phyloP scores from a whole-genome alignment of 2,329 filamentous ascomycete species.

The Claviceps sp. region DNA sequence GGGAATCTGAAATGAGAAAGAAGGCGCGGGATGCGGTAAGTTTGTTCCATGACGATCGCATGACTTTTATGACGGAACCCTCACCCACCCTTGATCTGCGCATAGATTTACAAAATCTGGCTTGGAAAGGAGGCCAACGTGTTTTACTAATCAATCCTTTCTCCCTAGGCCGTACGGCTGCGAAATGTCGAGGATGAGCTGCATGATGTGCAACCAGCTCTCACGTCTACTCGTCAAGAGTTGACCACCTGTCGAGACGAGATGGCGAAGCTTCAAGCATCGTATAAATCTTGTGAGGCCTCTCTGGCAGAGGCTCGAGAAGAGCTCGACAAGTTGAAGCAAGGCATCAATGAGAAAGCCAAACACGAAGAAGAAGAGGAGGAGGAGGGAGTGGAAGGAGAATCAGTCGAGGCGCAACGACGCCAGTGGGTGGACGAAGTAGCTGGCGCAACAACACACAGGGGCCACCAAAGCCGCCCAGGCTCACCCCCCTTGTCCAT shows the following conservation, averaged over 20 bases:
- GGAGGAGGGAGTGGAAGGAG: constrained; percentile 5
- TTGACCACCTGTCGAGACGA: constrained; percentile 45
- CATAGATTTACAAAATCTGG: too few relatives aligned
- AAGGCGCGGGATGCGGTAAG: constrained; percentile 78
- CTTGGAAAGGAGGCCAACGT: neutral
- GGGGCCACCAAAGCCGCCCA: constrained; percentile 33
- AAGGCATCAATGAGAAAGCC: constrained; percentile 11
- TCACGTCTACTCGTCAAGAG: constrained; percentile 53
- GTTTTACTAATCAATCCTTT: neutral
- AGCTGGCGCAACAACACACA: constrained; percentile 25
- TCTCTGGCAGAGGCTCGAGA: constrained; percentile 42
- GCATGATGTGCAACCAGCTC: constrained; percentile 51
- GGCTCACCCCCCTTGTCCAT: constrained; percentile 40
- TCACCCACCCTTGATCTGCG: too few relatives aligned
- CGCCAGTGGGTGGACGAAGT: constrained; percentile 24
- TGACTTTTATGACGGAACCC: too few relatives aligned
- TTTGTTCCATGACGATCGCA: constrained; percentile 6
- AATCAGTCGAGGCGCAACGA: constrained; percentile 26
- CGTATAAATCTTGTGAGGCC: constrained; percentile 52
- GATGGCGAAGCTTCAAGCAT: constrained; percentile 47
- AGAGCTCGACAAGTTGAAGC: constrained; percentile 36
- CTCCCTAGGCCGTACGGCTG: constrained; percentile 41
- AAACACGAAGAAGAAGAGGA: neutral
- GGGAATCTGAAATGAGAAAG: constrained; percentile 76
- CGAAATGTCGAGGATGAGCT: constrained; percentile 71